Evolutionary conservation across 2,329 filamentous ascomycete genomes (phyloP).

Genomic region (Amylocarpus encephaloides): DNA sequence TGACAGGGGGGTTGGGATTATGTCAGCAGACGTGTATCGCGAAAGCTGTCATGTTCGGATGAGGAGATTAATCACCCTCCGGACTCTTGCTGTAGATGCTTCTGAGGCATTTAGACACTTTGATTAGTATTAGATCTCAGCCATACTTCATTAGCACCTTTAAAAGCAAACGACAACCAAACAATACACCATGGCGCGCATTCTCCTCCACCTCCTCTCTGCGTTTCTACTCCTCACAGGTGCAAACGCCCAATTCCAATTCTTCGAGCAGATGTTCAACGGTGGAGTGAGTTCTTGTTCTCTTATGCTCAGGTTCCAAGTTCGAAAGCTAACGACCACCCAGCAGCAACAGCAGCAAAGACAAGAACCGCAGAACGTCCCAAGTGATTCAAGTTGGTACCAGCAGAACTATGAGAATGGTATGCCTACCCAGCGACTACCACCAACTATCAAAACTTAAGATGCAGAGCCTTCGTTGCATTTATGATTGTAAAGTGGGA

Average conservation of each 20-base stretch:
- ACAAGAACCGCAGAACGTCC: slow-evolving; percentile 64
- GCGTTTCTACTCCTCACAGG: slow-evolving; percentile 50
- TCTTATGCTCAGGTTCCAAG: slow-evolving; percentile 59
- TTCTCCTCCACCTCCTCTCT: slow-evolving; percentile 33
- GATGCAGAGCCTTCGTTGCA: too few relatives aligned
- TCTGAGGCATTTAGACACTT: too few relatives aligned
- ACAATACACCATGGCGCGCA: slow-evolving; percentile 20
- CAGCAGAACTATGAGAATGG: slow-evolving; percentile 62
- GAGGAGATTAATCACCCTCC: neutral
- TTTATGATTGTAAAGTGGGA: too few relatives aligned
- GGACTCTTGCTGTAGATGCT: too few relatives aligned
- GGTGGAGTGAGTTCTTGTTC: slow-evolving; percentile 44
- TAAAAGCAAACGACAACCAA: neutral
- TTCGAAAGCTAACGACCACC: slow-evolving; percentile 43
- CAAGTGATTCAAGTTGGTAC: slow-evolving; percentile 80
- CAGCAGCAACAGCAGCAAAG: slow-evolving; percentile 37
- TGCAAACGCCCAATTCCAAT: slow-evolving; percentile 78
- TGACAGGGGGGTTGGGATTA: neutral
- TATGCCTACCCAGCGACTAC: slow-evolving; percentile 33
- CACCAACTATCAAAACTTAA: neutral
- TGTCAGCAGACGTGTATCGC: neutral
- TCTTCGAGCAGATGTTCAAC: slow-evolving; percentile 97
- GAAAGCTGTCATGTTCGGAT: slow-evolving; percentile 1
- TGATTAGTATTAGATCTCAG: neutral
- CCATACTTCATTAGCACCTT: too few relatives aligned